Evolutionary conservation across 2,329 filamentous ascomycete species (phyloP), one percentile per base, ranked within the genome.

Genomic region (Talaromyces sp.): DNA sequence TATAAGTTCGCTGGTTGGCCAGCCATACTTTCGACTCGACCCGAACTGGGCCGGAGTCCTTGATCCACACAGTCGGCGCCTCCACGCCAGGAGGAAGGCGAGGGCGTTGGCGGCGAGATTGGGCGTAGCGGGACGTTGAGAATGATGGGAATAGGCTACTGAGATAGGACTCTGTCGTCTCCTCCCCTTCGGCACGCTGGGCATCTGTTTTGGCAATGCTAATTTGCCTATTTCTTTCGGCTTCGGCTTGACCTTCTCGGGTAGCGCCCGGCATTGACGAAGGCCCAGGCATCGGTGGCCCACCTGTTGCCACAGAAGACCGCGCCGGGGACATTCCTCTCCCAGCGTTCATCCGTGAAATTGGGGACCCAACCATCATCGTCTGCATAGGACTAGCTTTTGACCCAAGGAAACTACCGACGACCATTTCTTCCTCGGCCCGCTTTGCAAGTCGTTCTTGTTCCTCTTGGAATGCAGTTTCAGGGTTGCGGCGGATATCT

Each of bases 1-100:
- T 88, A 73, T 97, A 99, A 0, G 94, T 99, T 63, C 94, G 88
- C 78, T 99, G 93, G 75, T 99, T 99, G 58, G 94, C 94, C 60
- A 99, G 87, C 93, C 94, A 99, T 31, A 99, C 93, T 77, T 99
- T 99, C 63, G 91, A 92, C 78, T 99, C 94, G 60, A 99, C 91
- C 71, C 92, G 89, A 65, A 97, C 84, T 38, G 92, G 90, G 3
- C 94, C 93, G 35, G 89, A 85, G 75, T 99, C 95, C 80, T 99
- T 99, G 81, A 99, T 90, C 87, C 93, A 95, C 65, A 86, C 83
- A 9, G 84, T 85, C 1, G 94, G 94, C 70, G 95, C 87, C 24
- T 85, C 85, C n/a, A 99, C 91, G 32, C 94, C 94, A 27, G 92
- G 89, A 0, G 94, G 94, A 3, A 97, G 81, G 12, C 79, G 77